Base-by-base conservation (phyloP, 2,329 filamentous ascomycete genomes). In the Diaporthe helianthi region DNA sequence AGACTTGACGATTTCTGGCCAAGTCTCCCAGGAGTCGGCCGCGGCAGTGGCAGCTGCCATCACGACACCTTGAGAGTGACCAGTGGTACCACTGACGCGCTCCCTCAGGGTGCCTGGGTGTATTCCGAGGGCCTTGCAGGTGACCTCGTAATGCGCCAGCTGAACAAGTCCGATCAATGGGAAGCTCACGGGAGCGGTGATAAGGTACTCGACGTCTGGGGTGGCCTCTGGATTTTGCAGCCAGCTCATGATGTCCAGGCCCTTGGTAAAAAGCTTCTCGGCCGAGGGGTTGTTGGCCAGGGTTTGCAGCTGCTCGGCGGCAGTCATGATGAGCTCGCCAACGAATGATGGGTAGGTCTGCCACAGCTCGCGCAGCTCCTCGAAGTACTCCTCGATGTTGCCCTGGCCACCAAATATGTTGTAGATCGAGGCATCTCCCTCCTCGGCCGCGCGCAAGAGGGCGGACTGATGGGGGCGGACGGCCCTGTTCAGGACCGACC, bases 321-420 rank as follows among this genome's bases (percentile, higher is more conserved):
- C 91, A 29, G 90, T 87, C 33, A 87, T 86, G 76, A 99, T 87
- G 73, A 98, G 89, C 73, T 97, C 93, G 74, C 93, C 92, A 6
- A 98, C 89, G 74, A 99, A 97, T 33, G 92, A 92, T 15, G 93
- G 91, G 82, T 99, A 99, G 70, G 94, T 97, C 76, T 86, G 90
- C 84, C 95, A 95, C 69, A 98, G 88, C 79, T 97, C 92, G 68
- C 96, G 90, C 72, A 99, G 88, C 84, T 99, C 96, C 75, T 99
- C 95, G 77, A 99, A 99, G 83, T 99, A 99, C 83, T 99, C 97
- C 82, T 99, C 95, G 73, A 99, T 98, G 81, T 99, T 99, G 75
- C 96, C 96, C 80, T 99, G 96, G 8, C 96, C 96, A 71, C 96
- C 96, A 74, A 98, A 97, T 72, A 99, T 94, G 73, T 91, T 94